These are phyloP conservation scores for Sclerospora graminicola DNA, from an alignment of 352 stramenopile species.

Conservation along the genomic window DNA sequence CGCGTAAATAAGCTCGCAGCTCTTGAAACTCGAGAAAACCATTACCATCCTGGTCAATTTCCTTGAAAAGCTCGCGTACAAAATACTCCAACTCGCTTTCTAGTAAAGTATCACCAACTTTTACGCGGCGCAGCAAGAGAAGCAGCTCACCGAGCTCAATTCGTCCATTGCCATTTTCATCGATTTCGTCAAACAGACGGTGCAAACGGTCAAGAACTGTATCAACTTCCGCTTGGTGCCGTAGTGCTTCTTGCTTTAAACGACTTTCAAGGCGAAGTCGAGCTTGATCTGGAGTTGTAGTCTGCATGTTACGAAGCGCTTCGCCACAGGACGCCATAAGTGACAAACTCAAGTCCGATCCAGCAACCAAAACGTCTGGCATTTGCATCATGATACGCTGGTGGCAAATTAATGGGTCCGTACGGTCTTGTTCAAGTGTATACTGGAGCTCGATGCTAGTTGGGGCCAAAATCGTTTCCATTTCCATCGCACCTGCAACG, in stretches of 20 bases:
- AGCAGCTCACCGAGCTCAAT: slow-evolving; percentile 59
- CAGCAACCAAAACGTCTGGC: slow-evolving; percentile 50
- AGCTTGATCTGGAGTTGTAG: slow-evolving; percentile 50
- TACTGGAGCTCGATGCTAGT: slow-evolving; percentile 39
- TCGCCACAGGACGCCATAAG: slow-evolving; percentile 45
- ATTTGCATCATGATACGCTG: slow-evolving; percentile 48
- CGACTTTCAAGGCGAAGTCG: slow-evolving; percentile 42
- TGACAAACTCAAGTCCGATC: slow-evolving; percentile 60
- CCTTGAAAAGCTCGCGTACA: slow-evolving; percentile 57
- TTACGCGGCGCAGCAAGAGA: slow-evolving; percentile 47
- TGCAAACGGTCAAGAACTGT: slow-evolving; percentile 41
- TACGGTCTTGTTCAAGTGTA: slow-evolving; percentile 35
- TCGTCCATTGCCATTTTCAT: slow-evolving; percentile 49
- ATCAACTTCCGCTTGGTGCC: slow-evolving; percentile 42
- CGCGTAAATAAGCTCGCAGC: slow-evolving; percentile 72
- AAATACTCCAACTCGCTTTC: slow-evolving; percentile 59
- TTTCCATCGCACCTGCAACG: slow-evolving; percentile 27
- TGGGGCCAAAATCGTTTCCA: slow-evolving; percentile 36
- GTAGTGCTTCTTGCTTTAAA: slow-evolving; percentile 41
- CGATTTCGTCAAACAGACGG: slow-evolving; percentile 62
- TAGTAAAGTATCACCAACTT: slow-evolving; percentile 51
- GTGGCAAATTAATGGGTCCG: slow-evolving; percentile 26
- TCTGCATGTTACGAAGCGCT: slow-evolving; percentile 38
- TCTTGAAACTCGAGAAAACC: slow-evolving; percentile 93
- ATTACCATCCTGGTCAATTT: slow-evolving; percentile 89